Percentiles rank a stretch among this genome's conserved stretches.
Evolutionary conservation across 352 stramenopile genomes (phyloP).

Genomic region (Phytophthora kernoviae): DNA sequence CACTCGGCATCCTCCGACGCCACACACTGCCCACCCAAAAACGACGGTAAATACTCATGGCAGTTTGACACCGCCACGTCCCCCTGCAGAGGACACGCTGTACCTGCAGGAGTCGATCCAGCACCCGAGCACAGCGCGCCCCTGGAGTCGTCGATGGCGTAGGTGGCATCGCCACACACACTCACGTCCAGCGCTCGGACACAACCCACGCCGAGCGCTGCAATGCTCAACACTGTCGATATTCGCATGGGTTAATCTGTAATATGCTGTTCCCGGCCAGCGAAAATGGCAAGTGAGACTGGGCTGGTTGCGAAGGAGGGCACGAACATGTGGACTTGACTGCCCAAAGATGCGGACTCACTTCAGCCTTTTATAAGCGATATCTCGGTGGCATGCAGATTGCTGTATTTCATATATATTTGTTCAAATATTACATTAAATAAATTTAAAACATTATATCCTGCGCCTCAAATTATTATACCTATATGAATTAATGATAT

Average conservation of each 20-base stretch:
- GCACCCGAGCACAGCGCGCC: conserved; percentile 26
- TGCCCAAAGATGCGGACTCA: neutral
- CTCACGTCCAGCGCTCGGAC: conserved; percentile 33
- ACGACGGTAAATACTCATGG: conserved; percentile 48
- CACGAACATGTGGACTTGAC: too few relatives aligned
- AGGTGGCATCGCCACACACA: conserved; percentile 53
- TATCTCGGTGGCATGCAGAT: too few relatives aligned
- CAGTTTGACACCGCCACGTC: conserved; percentile 46
- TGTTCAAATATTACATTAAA: too few relatives aligned
- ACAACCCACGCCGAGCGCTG: conserved; percentile 1
- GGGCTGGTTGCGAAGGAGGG: neutral
- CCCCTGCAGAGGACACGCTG: conserved; percentile 49
- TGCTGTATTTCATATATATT: too few relatives aligned
- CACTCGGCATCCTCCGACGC: conserved; percentile 50
- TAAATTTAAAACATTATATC: too few relatives aligned
- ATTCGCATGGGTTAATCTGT: conserved; percentile 6
- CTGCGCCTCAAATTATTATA: too few relatives aligned
- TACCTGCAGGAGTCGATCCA: conserved; percentile 32
- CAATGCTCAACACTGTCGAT: conserved; percentile 11
- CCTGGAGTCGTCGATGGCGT: conserved; percentile 24
- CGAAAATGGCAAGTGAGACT: conserved; percentile 17
- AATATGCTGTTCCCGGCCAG: neutral
- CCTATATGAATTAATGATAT: neutral
- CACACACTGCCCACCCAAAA: conserved; percentile 35
- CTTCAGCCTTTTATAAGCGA: too few relatives aligned